These are phyloP conservation scores for Labyrinthula sp. DNA, from an alignment of 352 stramenopile species.

Conservation along the genomic window DNA sequence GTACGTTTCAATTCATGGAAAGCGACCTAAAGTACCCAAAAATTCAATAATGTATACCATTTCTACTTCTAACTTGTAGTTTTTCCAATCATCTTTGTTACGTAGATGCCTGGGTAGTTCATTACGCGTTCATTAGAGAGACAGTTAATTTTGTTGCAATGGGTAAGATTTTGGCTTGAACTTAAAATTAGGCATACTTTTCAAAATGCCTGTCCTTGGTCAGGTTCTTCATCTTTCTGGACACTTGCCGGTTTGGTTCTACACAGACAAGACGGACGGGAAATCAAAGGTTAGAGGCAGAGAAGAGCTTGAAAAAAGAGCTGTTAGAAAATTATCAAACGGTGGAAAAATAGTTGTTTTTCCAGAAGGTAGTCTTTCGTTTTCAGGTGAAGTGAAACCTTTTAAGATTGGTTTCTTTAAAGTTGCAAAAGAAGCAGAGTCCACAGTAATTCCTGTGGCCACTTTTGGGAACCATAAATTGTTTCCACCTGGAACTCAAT, in stretches of 20 bases:
- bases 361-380: slow-evolving; percentile 9
- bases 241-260: slow-evolving; percentile 19
- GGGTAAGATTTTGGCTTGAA: too few relatives aligned
- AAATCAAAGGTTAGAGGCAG: not conserved
- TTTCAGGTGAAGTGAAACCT: slow-evolving; percentile 1
- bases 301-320: slow-evolving; percentile 1
- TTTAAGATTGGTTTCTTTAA: slow-evolving; percentile 24
- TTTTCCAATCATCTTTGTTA: slow-evolving; percentile 26
- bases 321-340: not conserved
- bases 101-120: slow-evolving; percentile 18
- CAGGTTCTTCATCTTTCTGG: slow-evolving; percentile 15
- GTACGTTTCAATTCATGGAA: slow-evolving; percentile 3
- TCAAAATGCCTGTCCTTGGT: slow-evolving; percentile 19
- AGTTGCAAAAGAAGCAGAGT: slow-evolving; percentile 1
- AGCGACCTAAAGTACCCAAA: slow-evolving; percentile 13
- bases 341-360: slow-evolving; percentile 10
- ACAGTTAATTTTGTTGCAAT: slow-evolving; percentile 14
- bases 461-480: slow-evolving; percentile 9
- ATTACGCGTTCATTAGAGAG: slow-evolving; percentile 5
- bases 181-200: too few relatives aligned
- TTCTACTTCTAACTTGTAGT: too few relatives aligned
- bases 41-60: slow-evolving; percentile 17
- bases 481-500: slow-evolving; percentile 26
- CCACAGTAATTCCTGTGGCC: slow-evolving; percentile 14
- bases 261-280: slow-evolving; percentile 12